Evolutionary conservation across 2,329 filamentous ascomycete species (phyloP), one percentile per base, ranked within the genome.

Genomic region (Magnaporthiopsis rhizophila): DNA sequence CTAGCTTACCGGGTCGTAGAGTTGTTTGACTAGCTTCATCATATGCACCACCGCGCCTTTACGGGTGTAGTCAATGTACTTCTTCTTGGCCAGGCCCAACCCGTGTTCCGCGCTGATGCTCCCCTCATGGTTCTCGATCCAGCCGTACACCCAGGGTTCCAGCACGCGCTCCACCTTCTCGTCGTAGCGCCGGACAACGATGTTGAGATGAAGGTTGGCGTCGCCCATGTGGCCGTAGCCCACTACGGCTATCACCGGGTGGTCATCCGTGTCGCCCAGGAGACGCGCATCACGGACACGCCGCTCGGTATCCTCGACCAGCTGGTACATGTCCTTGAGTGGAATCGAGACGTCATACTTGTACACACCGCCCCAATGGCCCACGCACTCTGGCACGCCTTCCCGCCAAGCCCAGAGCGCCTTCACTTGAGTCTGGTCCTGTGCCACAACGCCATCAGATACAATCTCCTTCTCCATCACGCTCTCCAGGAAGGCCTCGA

Each of bases 211-310:
- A 68, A 99, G 78, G 77, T 99, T 99, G 3, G 90, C 87, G 77
- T 99, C 95, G 56, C 95, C 96, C 93, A 99, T 98, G 76, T 99
- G 95, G 45, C 95, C 95, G 73, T 97, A 99, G 26, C 95, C 95
- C 26, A 97, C 86, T n/a, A 97, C 93, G 65, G 89, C 90, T 1
- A 96, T 85, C 7, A 96, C 93, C 1, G 93, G 91, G 73, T 88
- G 84, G 59, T 87, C 87, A 64, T 90, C 86, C 7, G 88, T 86
- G 59, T 91, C 88, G 63, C 91, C 90, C 57, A 96, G 81, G 2
- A 98, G 82, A 0, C 92, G 92, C 38, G 88, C 88, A 64, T 87
- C 82, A 1, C 83, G 82, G 68, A 99, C 83, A 63, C 88, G 87
- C 63, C 85, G 86, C 67, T 89, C 85, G 28, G 88, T 89, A 70